Percentiles rank a stretch among this genome's conserved stretches.
Conservation (phyloP, 176 grass and related monocot species). For the Paspalum vaginatum region DNA sequence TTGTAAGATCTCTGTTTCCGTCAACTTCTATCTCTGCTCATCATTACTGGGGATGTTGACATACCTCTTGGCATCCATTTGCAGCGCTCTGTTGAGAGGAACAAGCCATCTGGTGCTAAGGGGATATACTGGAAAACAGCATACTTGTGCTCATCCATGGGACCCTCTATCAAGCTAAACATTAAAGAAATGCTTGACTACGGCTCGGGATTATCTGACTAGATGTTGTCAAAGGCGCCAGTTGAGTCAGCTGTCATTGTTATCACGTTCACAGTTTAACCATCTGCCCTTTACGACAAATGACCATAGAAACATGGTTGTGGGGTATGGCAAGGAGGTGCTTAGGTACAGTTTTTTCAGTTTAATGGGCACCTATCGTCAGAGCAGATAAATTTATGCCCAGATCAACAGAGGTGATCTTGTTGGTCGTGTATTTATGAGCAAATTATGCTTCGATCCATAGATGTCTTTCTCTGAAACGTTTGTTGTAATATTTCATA, state of each 20-base stretch:
- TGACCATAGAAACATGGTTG: conserved; percentile 18
- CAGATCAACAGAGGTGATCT: conserved; percentile 33
- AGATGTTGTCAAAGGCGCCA: conserved; percentile 28
- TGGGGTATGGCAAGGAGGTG: conserved; percentile 37
- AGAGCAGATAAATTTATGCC: conserved; percentile 34
- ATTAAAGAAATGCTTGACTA: conserved; percentile 93
- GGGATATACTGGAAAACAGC: conserved; percentile 94
- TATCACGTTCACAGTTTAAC: conserved; percentile 27
- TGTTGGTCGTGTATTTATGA: conserved; percentile 56
- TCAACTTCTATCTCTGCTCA: not conserved
- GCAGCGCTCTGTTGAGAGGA: conserved; percentile 85
- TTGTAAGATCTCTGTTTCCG: conserved; percentile 61
- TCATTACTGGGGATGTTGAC: conserved; percentile 17
- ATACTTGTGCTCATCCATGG: conserved; percentile 92
- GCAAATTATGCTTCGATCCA: conserved; percentile 41
- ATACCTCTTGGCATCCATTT: conserved; percentile 31
- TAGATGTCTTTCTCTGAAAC: conserved; percentile 26
- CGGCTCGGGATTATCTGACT: conserved; percentile 47
- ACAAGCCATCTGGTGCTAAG: conserved; percentile 98
- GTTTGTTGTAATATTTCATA: conserved; percentile 49
- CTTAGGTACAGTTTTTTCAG: conserved; percentile 52
- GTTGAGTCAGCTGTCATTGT: conserved; percentile 25
- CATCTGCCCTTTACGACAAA: conserved; percentile 33
- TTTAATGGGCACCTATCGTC: conserved; percentile 46
- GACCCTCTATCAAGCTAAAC: conserved; percentile 91